Evolutionary conservation across 2,329 filamentous ascomycete species (phyloP).

Genomic region (Hypoxylon sp.): DNA sequence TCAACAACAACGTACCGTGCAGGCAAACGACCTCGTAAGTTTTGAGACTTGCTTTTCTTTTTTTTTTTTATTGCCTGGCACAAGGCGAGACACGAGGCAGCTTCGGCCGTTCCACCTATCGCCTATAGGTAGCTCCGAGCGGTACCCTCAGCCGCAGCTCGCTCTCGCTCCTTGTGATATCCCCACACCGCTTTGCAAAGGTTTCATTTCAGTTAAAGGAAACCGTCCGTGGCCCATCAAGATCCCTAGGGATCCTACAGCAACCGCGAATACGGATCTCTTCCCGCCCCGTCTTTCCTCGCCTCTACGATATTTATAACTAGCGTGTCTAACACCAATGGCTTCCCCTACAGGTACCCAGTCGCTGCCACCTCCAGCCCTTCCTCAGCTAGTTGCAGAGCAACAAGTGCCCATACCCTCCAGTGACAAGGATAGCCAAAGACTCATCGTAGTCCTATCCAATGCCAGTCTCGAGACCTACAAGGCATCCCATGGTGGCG

Average conservation of each 20-base stretch:
- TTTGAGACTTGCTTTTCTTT: slow-evolving; percentile 38
- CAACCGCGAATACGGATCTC: slow-evolving; percentile 1
- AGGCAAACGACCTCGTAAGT: slow-evolving; percentile 55
- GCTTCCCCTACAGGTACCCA: slow-evolving; percentile 78
- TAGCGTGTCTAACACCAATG: slow-evolving; percentile 47
- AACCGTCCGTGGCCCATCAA: slow-evolving; percentile 4
- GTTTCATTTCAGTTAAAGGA: slow-evolving; percentile 14
- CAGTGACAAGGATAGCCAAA: slow-evolving; percentile 90
- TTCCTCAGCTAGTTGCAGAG: slow-evolving; percentile 94
- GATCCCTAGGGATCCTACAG: slow-evolving; percentile 4
- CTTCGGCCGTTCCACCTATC: slow-evolving; percentile 30
- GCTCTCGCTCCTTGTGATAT: slow-evolving; percentile 12
- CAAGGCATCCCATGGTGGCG: slow-evolving; percentile 82
- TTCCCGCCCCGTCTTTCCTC: background rate
- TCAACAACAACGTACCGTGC: slow-evolving; percentile 45
- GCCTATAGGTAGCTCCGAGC: slow-evolving; percentile 35
- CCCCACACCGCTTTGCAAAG: slow-evolving; percentile 12
- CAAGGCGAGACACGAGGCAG: slow-evolving; percentile 2
- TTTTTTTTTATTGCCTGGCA: slow-evolving; percentile 9
- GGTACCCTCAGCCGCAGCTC: slow-evolving; percentile 20
- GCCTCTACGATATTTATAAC: slow-evolving; percentile 7
- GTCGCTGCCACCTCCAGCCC: slow-evolving; percentile 90
- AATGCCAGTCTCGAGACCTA: slow-evolving; percentile 99
- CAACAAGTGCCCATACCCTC: slow-evolving; percentile 88
- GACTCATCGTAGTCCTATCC: slow-evolving; percentile 94